phyloP scores from a whole-genome alignment of 768 basidiomycete species.

The Xanthoconium stramineum region DNA sequence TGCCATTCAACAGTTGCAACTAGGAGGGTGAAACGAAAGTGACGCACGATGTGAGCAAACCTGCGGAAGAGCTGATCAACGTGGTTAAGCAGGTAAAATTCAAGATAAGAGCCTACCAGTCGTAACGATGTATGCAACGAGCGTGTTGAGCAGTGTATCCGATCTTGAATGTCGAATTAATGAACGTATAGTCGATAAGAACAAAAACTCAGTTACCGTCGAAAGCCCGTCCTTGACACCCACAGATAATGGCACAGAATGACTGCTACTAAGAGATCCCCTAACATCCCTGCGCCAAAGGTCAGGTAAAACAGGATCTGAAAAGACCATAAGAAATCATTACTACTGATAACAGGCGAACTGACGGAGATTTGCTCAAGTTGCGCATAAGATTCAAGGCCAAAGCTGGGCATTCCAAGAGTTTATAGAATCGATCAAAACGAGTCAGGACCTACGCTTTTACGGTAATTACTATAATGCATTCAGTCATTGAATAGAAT shows the following conservation, averaged over 20 bases:
- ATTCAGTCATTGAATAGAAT: not conserved
- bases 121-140: conserved; percentile 51
- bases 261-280: conserved; percentile 50
- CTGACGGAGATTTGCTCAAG: conserved; percentile 40
- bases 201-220: conserved; percentile 30
- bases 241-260: conserved; percentile 47
- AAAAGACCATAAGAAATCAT: not conserved
- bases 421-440: not conserved
- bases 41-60: conserved; percentile 38
- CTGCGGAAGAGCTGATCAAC: conserved; percentile 27
- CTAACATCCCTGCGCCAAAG: conserved; percentile 46
- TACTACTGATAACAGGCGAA: not conserved
- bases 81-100: conserved; percentile 13
- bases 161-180: conserved; percentile 34
- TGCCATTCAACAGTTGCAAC: not conserved
- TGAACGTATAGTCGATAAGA: not conserved
- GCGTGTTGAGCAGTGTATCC: conserved; percentile 42
- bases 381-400: conserved; percentile 33
- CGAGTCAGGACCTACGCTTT: conserved; percentile 40
- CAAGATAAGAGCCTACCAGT: conserved; percentile 38
- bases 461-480: conserved; percentile 42
- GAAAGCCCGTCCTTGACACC: conserved; percentile 48
- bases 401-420: conserved; percentile 32
- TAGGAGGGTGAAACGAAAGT: not conserved
- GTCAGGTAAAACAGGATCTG: conserved; percentile 51